phyloP scores from a whole-genome alignment of 345 rosid species.

The Hirschfeldia incana region DNA sequence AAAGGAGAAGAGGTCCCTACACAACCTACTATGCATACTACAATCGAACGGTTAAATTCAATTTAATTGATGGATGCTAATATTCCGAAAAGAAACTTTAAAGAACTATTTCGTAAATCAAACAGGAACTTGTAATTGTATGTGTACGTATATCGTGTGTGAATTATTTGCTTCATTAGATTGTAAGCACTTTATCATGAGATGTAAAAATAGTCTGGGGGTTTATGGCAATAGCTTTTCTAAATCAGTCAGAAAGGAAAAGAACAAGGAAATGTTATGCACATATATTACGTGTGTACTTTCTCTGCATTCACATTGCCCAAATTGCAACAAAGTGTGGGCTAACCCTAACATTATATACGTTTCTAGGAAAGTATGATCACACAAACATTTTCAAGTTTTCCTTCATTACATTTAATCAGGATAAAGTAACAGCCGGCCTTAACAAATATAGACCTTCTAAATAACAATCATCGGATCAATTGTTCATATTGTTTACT shows the following conservation, averaged over 20 bases:
- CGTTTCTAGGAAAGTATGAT: conserved; percentile 21
- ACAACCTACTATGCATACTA: not conserved
- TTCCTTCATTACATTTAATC: conserved; percentile 14
- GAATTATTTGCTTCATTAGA: conserved; percentile 5
- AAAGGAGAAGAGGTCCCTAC: not conserved
- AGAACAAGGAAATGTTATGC: conserved; percentile 34
- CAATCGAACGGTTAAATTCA: not conserved
- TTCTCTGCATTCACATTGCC: conserved; percentile 23
- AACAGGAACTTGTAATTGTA: not conserved
- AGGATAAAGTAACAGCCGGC: not conserved
- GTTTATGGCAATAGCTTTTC: not conserved
- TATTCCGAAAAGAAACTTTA: not conserved
- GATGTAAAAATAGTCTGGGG: conserved; percentile 26
- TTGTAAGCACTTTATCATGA: conserved; percentile 20
- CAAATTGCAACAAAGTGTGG: conserved; percentile 40
- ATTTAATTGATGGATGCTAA: not conserved
- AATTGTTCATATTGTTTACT: not conserved
- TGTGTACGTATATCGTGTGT: not conserved
- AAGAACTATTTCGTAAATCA: too few species aligned
- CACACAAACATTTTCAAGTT: conserved; percentile 18
- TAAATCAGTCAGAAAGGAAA: conserved; percentile 22
- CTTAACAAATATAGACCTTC: not conserved
- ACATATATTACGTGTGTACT: conserved; percentile 12
- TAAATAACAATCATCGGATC: not conserved
- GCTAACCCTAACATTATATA: conserved; percentile 32